phyloP scores from a whole-genome alignment of 2,329 filamentous ascomycete species.

The Penicillium palitans region DNA sequence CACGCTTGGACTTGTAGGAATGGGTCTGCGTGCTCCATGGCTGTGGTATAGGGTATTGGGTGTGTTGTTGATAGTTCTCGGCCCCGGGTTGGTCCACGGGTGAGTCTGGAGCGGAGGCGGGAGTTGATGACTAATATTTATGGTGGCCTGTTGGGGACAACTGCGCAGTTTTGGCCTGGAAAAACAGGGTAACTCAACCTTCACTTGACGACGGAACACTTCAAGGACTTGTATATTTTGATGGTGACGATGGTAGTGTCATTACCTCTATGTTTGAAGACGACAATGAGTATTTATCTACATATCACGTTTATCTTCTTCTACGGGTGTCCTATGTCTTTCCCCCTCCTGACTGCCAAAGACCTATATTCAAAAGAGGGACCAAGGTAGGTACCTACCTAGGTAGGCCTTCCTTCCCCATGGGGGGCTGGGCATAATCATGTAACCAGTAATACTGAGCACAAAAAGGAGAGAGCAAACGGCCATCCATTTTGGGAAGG shows the following conservation, averaged over 20 bases:
- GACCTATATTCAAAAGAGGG: too few species aligned
- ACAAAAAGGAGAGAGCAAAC: not conserved
- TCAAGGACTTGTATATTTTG: not conserved
- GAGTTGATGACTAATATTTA: not conserved
- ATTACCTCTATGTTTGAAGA: too few species aligned
- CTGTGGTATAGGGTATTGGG: conserved; percentile 10
- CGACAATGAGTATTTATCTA: rapidly evolving
- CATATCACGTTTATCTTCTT: too few species aligned
- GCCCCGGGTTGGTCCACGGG: conserved; percentile 2
- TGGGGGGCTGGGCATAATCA: too few species aligned
- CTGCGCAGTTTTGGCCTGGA: not conserved
- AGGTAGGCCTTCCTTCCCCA: too few species aligned
- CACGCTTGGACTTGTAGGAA: conserved; percentile 53
- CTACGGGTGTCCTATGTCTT: too few species aligned
- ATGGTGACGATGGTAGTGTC: not conserved
- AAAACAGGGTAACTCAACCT: not conserved
- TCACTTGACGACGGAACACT: not conserved
- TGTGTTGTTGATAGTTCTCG: conserved; percentile 11
- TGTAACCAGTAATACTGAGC: not conserved
- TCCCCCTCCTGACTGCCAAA: too few species aligned
- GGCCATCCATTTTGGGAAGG: not conserved
- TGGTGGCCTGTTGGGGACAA: not conserved
- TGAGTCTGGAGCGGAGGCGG: conserved; percentile 2
- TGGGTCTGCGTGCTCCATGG: conserved; percentile 44
- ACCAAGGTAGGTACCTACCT: too few species aligned